Base-by-base conservation (phyloP, 2,329 filamentous ascomycete species). In the Fusarium nematophilum region DNA sequence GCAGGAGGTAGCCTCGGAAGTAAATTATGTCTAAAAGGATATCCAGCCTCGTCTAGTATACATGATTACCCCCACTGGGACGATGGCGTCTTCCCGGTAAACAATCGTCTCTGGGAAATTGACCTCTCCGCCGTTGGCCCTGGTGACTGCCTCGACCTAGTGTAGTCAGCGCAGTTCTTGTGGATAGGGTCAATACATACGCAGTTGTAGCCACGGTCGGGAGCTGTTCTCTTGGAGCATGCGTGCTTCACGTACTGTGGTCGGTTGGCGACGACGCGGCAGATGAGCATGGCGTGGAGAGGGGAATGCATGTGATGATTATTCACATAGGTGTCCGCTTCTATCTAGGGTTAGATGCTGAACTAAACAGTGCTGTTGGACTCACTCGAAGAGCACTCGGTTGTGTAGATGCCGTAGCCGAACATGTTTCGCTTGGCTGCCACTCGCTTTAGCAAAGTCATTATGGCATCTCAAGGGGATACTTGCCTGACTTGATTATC, bases 61-160 rank as follows among this genome's bases (percentile, higher is more conserved):
- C 23, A 49, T 46, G 0, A 63, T 39, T 0, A 59, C 37, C 0
- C 17, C 55, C 1, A 63, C n/a, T 0, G 59, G 59, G 6, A 51
- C 11, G 2, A 64, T 57, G 0, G 59, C 47, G 3, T 64, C 59
- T 13, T 60, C 33, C 0, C 55, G 55, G 15, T 63, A 60, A 1
- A 63, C 55, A 0, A 60, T 26, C 1, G 37, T 47, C 21, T 64
- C 50, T 0, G 51, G 59, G 11, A 46, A 31, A 3, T 10, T 18
- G 1, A 59, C 31, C 1, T 17, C 2, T 2, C 57, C 59, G 1
- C 58, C 54, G 0, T 47, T 4, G 4, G 3, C 9, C 0, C 2
- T 1, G 1, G 30, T 17, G 5, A 44, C 13, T 6, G 33, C 58
- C 18, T 47, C 23, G 0, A 63, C 43, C 58, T 62, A 18, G 2